A percentile compares a stretch with the other conserved stretches of the same genome.
phyloP scores from a whole-genome alignment of 75 land plant genomes.

The Adiantum capillusveneris region DNA sequence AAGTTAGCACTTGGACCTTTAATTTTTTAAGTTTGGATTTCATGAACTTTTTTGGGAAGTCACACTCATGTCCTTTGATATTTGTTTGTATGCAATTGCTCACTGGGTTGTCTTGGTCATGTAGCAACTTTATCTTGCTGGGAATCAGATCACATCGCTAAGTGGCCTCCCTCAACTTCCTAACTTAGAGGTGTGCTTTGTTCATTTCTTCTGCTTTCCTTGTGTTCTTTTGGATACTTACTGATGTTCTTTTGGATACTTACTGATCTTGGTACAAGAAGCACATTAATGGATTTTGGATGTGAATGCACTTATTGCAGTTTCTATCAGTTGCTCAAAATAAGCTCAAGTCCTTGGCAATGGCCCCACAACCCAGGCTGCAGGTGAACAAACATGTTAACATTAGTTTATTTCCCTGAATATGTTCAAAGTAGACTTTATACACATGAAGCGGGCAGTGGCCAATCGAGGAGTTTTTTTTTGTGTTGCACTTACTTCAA shows the following conservation, averaged over 20 bases:
- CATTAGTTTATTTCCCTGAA: too few species aligned
- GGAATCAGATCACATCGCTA: slow-evolving; percentile 88
- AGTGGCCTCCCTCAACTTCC: slow-evolving; percentile 81
- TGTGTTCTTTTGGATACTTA: background rate
- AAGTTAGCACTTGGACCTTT: slow-evolving; percentile 22
- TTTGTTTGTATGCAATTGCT: too few species aligned
- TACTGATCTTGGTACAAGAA: too few species aligned
- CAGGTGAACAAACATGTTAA: slow-evolving; percentile 48
- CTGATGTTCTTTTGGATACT: too few species aligned
- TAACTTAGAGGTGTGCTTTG: slow-evolving; percentile 66
- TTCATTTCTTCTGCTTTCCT: background rate
- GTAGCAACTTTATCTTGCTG: slow-evolving; percentile 96
- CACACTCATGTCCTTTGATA: background rate
- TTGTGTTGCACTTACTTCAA: background rate
- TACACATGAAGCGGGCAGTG: too few species aligned
- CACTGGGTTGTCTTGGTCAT: too few species aligned
- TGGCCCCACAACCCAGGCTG: slow-evolving; percentile 91
- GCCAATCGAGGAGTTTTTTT: too few species aligned
- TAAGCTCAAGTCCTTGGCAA: slow-evolving; percentile 78
- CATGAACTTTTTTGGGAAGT: background rate
- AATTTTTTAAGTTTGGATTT: background rate
- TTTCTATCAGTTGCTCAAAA: slow-evolving; percentile 97
- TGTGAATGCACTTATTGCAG: slow-evolving; percentile 25
- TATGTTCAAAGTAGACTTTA: too few species aligned
- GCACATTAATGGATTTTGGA: slow-evolving; percentile 8